A percentile compares a stretch with the other conserved stretches of the same genome.
Evolutionary conservation across 352 stramenopile genomes (phyloP).

Genomic region (Globisporangium recalcitrans): DNA sequence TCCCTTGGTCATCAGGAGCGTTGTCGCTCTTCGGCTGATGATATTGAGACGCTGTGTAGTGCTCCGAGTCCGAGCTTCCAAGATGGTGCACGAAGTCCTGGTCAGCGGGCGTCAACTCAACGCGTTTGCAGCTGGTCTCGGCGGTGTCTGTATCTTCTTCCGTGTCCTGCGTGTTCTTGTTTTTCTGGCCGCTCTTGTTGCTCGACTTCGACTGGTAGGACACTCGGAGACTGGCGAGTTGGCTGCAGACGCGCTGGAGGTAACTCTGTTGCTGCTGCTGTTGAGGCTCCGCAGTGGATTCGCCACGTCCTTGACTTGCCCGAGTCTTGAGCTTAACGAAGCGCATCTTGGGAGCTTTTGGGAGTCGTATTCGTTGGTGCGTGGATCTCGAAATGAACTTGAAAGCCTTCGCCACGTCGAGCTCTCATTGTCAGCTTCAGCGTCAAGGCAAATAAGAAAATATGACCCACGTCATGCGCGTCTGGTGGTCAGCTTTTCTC

Average conservation of each 20-base stretch:
- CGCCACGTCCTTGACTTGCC: neutral
- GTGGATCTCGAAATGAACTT: neutral
- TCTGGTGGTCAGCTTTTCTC: neutral
- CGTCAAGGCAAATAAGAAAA: neutral
- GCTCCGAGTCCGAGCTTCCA: neutral
- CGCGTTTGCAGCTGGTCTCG: neutral
- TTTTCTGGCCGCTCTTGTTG: neutral
- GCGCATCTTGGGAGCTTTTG: neutral
- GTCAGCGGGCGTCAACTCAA: neutral
- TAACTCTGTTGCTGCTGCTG: constrained; percentile 3
- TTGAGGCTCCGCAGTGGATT: neutral
- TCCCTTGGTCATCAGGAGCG: neutral
- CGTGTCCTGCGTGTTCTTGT: neutral
- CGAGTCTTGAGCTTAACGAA: neutral
- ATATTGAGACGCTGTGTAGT: neutral
- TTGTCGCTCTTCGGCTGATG: neutral
- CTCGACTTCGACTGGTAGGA: neutral
- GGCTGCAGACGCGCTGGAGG: constrained; percentile 4
- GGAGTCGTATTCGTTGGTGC: neutral
- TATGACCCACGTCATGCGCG: neutral
- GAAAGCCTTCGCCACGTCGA: neutral
- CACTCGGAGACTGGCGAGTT: constrained; percentile 4
- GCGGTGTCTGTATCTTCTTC: neutral
- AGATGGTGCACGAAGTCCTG: constrained; percentile 3
- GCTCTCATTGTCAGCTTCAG: neutral